Evolutionary conservation across 2,329 filamentous ascomycete species (phyloP).

Genomic region (Pestalotiopsis sp.): DNA sequence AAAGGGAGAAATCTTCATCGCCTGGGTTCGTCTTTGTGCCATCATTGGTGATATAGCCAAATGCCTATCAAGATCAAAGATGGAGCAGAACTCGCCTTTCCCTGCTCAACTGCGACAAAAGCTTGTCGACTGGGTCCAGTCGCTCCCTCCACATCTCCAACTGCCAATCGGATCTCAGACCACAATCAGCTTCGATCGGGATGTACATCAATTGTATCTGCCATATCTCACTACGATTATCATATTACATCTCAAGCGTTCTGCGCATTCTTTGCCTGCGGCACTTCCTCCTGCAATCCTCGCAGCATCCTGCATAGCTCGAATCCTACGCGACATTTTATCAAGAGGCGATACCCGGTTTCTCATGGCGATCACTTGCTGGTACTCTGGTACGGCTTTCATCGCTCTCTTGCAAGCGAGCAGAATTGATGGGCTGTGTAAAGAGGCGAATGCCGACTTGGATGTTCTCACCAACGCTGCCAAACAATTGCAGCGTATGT

Average conservation of each 20-base stretch:
- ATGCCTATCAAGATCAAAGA: constrained; percentile 31
- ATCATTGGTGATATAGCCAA: constrained; percentile 44
- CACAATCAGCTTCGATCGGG: constrained; percentile 38
- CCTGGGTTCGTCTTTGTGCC: constrained; percentile 42
- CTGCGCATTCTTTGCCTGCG: constrained; percentile 37
- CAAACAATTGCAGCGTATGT: constrained; percentile 36
- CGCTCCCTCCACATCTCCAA: constrained; percentile 34
- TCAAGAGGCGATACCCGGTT: constrained; percentile 40
- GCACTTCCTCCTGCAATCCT: constrained; percentile 38
- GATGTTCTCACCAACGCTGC: constrained; percentile 33
- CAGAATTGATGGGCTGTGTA: constrained; percentile 31
- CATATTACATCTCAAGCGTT: constrained; percentile 38
- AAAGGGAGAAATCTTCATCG: constrained; percentile 41
- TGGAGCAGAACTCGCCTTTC: constrained; percentile 22
- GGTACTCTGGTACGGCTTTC: constrained; percentile 44
- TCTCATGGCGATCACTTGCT: constrained; percentile 44
- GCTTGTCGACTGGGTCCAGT: constrained; percentile 37
- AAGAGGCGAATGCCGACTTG: constrained; percentile 35
- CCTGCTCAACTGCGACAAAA: constrained; percentile 30
- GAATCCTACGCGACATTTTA: constrained; percentile 41
- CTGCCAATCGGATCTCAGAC: constrained; percentile 32
- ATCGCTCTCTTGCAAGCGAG: constrained; percentile 42
- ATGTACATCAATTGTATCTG: constrained; percentile 43
- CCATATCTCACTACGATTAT: constrained; percentile 45
- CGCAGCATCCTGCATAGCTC: constrained; percentile 39